Evolutionary conservation across 1,284 basidiomycete genomes (phyloP).

Genomic region (Stereum hirsutum): DNA sequence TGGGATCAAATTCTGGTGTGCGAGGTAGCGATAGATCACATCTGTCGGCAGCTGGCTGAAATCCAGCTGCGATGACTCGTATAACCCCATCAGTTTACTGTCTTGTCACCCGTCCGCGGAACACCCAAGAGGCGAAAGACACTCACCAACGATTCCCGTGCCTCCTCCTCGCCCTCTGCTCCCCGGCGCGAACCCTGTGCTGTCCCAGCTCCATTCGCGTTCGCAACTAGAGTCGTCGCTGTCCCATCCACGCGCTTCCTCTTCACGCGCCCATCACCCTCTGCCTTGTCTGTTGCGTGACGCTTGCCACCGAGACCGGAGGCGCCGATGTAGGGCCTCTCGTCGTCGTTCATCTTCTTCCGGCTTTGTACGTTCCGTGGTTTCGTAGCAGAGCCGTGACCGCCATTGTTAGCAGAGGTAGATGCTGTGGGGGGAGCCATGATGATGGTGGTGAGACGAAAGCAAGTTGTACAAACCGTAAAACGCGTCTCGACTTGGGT

Average conservation of each 20-base stretch:
- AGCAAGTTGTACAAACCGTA: not conserved
- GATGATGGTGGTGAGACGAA: not conserved
- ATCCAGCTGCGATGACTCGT: constrained; percentile 42
- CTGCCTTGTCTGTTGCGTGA: constrained; percentile 47
- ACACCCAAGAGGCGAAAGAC: not conserved
- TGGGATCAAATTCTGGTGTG: constrained; percentile 61
- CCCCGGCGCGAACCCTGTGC: constrained; percentile 3
- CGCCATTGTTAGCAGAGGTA: constrained; percentile 14
- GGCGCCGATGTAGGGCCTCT: constrained; percentile 55
- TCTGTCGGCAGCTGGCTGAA: constrained; percentile 53
- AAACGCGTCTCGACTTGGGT: not conserved
- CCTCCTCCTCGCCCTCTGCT: constrained; percentile 14
- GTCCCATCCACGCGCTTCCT: constrained; percentile 51
- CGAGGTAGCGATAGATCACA: constrained; percentile 59
- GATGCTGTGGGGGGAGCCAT: constrained; percentile 24
- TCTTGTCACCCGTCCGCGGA: not conserved
- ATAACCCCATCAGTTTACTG: not conserved
- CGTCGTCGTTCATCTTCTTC: constrained; percentile 52
- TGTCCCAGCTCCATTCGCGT: too few species aligned
- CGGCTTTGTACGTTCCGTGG: constrained; percentile 47
- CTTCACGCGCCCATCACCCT: constrained; percentile 61
- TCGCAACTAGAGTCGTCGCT: constrained; percentile 16
- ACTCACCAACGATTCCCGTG: constrained; percentile 1
- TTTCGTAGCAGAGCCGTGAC: constrained; percentile 23
- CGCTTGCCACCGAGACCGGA: constrained; percentile 36